A percentile compares a stretch with the other conserved stretches of the same genome.
phyloP scores from a whole-genome alignment of 1,284 basidiomycete genomes.

The Ustilago tritici region DNA sequence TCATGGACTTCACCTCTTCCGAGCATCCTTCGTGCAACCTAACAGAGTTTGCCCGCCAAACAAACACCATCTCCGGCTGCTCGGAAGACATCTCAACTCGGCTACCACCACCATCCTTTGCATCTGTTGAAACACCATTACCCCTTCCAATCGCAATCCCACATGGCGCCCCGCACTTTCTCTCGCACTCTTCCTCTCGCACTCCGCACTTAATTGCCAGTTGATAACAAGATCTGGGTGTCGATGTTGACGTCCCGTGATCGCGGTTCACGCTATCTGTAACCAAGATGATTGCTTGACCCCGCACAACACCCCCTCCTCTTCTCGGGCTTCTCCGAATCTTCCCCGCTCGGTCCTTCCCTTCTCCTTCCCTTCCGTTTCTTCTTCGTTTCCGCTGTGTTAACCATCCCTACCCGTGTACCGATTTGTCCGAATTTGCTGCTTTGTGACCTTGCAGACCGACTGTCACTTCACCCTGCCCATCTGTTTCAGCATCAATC shows the following conservation, averaged over 20 bases:
- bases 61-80: slow-evolving; percentile 23
- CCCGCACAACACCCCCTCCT: slow-evolving; percentile 14
- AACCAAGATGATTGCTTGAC: slow-evolving; percentile 36
- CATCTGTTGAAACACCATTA: slow-evolving; percentile 4
- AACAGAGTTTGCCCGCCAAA: slow-evolving; percentile 26
- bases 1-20: slow-evolving; percentile 10
- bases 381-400: no score
- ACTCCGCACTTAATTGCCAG: background rate
- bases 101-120: slow-evolving; percentile 17
- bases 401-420: background rate
- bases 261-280: slow-evolving; percentile 22
- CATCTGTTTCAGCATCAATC: background rate
- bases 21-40: slow-evolving; percentile 27
- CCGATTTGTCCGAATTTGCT: background rate
- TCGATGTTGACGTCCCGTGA: slow-evolving; percentile 4
- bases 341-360: slow-evolving; percentile 14
- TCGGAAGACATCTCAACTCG: slow-evolving; percentile 21
- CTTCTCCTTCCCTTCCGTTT: background rate
- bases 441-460: slow-evolving; percentile 27
- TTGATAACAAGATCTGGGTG: slow-evolving; percentile 35
- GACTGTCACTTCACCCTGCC: background rate
- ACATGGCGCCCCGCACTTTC: slow-evolving; percentile 48
- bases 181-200: background rate
- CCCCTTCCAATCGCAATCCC: slow-evolving; percentile 6
- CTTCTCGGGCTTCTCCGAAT: slow-evolving; percentile 44